Evolutionary conservation across 495 filamentous ascomycete species (phyloP), one percentile per base, ranked within the genome.

Genomic region (Aspergillus funiculosus): DNA sequence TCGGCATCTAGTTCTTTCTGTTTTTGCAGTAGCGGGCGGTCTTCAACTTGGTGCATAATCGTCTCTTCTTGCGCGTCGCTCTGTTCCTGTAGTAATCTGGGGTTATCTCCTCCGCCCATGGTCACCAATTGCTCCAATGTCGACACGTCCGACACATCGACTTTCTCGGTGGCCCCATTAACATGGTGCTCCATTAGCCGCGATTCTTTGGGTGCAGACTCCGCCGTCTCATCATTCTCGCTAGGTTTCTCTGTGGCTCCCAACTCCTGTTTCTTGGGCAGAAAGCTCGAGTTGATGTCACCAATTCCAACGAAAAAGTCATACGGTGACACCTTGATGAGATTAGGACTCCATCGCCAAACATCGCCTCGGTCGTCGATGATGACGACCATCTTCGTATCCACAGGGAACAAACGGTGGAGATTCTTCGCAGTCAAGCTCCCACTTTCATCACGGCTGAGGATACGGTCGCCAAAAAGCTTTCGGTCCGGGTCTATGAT

Each of bases 341-440:
- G 75, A 54, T 99, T 96, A 8, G 83, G 77, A 54, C 84, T 83
- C 78, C 94, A 97, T 36, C 83, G 81, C 92, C 92, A 99, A n/a
- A 99, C 90, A 61, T 99, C 92, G 24, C 87, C 88, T 53, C 92
- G 78, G 58, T 99, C 92, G 62, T 99, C 92, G 49, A 99, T 99
- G 57, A 99, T 95, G 20, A 94, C 89, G 14, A 95, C 92, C 92
- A 99, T 99, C 67, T 94, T 91, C 7, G 90, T 96, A 66, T 95
- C 92, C 31, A 94, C 86, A 11, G 92, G 92, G 62, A 99, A 99
- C 25, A 99, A 63, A 11, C 94, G 79, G 58, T 94, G 84, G 5
- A 99, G 74, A 46, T 79, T 91, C 71, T 99, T 99, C 30, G 84
- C 79, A 2, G 79, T 86, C 65, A 96, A 77, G 58, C 85, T 95